Base-by-base conservation (phyloP, 805 yeast genomes). In the Naumovozyma dairenensis region DNA sequence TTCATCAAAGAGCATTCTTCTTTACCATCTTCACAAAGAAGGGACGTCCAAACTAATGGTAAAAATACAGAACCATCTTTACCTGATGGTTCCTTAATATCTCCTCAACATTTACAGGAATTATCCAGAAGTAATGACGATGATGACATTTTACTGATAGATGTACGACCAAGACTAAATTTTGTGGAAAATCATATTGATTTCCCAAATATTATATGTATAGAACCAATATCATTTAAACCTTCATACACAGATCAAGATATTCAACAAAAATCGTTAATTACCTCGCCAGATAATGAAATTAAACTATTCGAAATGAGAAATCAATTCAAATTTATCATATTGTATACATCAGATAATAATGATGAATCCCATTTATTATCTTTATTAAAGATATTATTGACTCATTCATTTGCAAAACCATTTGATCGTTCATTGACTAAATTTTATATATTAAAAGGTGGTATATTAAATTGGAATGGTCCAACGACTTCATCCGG, bases 211-310 rank as follows among this genome's bases (percentile, higher is more conserved):
- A 55, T 80, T 6, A 67, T 83, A 8, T 82, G 87, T 50, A 68
- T 87, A 14, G 94, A 84, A 34, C 96, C 96, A 0, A 65, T 69
- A 14, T 65, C 74, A 1, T 60, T 77, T 14, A 57, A 74, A 33
- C 53, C 57, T 1, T 59, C 62, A 7, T 71, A 72, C 48, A 63
- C 71, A 0, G 83, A 81, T 45, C 57, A 53, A n/a, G 89, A 80
- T 35, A 58, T 87, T n/a, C 82, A 80, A 44, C 67, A 65, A 28
- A 59, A 71, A 30, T 67, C 89, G 8, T 59, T 76, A 37, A 53
- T 73, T 12, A 66, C 71, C 2, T 64, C 81, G 12, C 73, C 86
- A 2, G 65, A 64, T 10, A 52, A 53, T 3, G 92, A 84, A 47
- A 68, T 67, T 32, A 51, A 46, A 1, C 42, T 69, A 31, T 86